A percentile compares a stretch with the other conserved stretches of the same genome.
phyloP scores from a whole-genome alignment of 768 basidiomycete species.

The Agaricus bisporus region DNA sequence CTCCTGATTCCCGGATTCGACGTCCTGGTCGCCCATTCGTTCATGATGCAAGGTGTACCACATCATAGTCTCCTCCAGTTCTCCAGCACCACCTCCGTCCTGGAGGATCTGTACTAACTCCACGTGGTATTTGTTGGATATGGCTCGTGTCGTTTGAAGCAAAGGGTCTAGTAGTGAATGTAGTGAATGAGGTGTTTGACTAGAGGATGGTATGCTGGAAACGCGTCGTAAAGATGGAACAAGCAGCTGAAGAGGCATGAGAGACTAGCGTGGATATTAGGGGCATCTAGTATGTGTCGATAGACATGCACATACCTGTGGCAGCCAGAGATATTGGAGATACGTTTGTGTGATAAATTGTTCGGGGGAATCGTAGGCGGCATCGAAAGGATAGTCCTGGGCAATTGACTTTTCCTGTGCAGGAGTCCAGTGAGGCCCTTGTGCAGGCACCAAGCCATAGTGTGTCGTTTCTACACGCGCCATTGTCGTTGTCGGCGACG shows the following conservation, averaged over 20 bases:
- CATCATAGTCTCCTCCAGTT: constrained; percentile 69
- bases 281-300: constrained; percentile 2
- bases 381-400: constrained; percentile 50
- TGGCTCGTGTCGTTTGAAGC: constrained; percentile 50
- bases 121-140: constrained; percentile 54
- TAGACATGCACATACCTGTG: constrained; percentile 41
- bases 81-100: constrained; percentile 54
- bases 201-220: constrained; percentile 23
- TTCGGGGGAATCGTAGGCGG: constrained; percentile 40
- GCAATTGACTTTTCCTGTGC: constrained; percentile 54
- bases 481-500: background rate
- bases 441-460: background rate
- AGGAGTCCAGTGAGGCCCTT: constrained; percentile 37
- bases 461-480: background rate
- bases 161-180: constrained; percentile 56
- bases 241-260: constrained; percentile 60
- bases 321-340: constrained; percentile 74
- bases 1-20: constrained; percentile 10
- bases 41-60: constrained; percentile 69
- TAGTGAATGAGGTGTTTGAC: constrained; percentile 40
- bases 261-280: constrained; percentile 39
- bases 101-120: constrained; percentile 57
- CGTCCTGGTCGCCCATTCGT: constrained; percentile 29
- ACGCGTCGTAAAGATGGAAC: constrained; percentile 53
- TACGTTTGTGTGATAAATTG: constrained; percentile 60